Base-by-base conservation (phyloP, 2,329 filamentous ascomycete species). In the Pseudogymnoascus sp. region DNA sequence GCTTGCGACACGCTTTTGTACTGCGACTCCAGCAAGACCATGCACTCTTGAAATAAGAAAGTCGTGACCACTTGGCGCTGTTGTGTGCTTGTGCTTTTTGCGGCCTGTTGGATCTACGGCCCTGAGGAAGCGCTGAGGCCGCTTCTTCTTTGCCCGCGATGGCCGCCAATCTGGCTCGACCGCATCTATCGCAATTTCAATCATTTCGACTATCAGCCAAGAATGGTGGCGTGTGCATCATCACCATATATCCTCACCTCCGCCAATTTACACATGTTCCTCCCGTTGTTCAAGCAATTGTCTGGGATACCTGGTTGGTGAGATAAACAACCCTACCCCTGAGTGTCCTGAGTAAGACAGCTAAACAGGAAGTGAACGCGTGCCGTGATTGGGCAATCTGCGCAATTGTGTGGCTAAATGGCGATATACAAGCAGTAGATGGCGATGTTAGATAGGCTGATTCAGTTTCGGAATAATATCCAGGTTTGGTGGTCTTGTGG, bases 101-200 rank as follows among this genome's bases (percentile, higher is more conserved):
- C 21, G 47, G 47, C 13, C 29, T 33, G 24, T 26, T 54, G 47
- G 26, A 7, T 54, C 17, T 54, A 29, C 29, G 47, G 29, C 47
- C 47, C 47, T 54, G 47, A 9, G 26, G 47, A 54, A 31, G 47
- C 47, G 47, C 47, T 54, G 26, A 54, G 17, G 47, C 5, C 5
- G 47, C 10, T 54, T 29, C n/a, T 24, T 41, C 15, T n/a, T 4
- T 54, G 15, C 47, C 35, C 47, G 17, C 29, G 21, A 44, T 54
- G 8, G 26, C 44, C 44, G 17, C 47, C 5, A 15, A 33, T 33
- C 4, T 54, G 47, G 47, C 47, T 54, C 29, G 47, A 54, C 29
- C 29, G 47, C 47, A 54, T 54, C 47, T 54, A 54, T 54, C 29
- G 47, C 29, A 54, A 54, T 54, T 54, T 54, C 47, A 54, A 33